Percentiles rank a stretch among this genome's conserved stretches.
These are phyloP conservation scores for Sarocladium kiliense DNA, from an alignment of 2,329 filamentous ascomycete species.

Conservation along the genomic window DNA sequence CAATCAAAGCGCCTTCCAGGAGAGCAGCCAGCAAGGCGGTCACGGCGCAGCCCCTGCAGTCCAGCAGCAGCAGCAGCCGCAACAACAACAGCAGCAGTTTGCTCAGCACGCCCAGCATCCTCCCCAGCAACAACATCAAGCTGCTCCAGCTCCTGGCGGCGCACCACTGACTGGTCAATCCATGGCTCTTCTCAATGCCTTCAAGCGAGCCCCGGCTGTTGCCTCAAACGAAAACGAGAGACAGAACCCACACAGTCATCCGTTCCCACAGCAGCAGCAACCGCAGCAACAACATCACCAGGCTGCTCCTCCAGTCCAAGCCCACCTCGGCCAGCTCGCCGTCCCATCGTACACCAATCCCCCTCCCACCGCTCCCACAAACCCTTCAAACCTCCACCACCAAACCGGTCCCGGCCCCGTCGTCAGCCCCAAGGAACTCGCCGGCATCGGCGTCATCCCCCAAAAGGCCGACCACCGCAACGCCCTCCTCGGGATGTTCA, in stretches of 20 bases:
- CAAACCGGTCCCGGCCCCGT: neutral
- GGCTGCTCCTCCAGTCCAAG: neutral
- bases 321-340: constrained; percentile 6
- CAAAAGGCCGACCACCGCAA: constrained; percentile 34
- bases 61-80: constrained; percentile 11
- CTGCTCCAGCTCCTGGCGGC: constrained; percentile 12
- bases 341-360: constrained; percentile 3
- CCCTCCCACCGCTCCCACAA: constrained; percentile 6
- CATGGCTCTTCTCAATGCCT: constrained; percentile 38
- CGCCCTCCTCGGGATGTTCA: constrained; percentile 50
- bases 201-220: constrained; percentile 26
- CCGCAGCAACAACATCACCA: constrained; percentile 12
- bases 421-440: constrained; percentile 21
- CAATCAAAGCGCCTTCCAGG: constrained; percentile 28
- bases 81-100: constrained; percentile 15
- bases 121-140: constrained; percentile 20
- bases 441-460: constrained; percentile 19
- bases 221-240: constrained; percentile 8
- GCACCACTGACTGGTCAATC: constrained; percentile 35
- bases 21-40: constrained; percentile 14
- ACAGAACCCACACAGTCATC: constrained; percentile 3
- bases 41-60: neutral
- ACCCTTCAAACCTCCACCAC: neutral
- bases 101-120: constrained; percentile 9
- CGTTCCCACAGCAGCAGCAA: constrained; percentile 8